phyloP scores from a whole-genome alignment of 495 filamentous ascomycete genomes.

The Tuber aestivum region DNA sequence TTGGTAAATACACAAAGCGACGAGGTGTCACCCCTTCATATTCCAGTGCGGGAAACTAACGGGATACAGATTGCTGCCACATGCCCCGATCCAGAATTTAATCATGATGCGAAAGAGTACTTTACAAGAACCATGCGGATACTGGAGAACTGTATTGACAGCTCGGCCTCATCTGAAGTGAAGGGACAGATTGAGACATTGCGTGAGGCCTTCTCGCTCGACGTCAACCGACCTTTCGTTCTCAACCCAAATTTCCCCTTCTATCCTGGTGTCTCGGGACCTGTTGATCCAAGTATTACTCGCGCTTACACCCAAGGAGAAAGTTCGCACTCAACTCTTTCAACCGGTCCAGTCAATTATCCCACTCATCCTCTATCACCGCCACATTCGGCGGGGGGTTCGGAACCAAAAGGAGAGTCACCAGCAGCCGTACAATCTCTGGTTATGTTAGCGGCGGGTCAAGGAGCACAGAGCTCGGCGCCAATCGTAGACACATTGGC shows the following conservation, averaged over 20 bases:
- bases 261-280: conserved; percentile 43
- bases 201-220: conserved; percentile 86
- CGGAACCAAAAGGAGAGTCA: conserved; percentile 75
- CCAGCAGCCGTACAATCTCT: conserved; percentile 65
- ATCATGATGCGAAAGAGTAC: conserved; percentile 77
- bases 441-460: conserved; percentile 64
- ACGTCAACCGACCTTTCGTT: conserved; percentile 77
- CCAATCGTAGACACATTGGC: conserved; percentile 61
- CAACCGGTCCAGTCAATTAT: conserved; percentile 65
- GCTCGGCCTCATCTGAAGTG: conserved; percentile 91
- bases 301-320: conserved; percentile 48
- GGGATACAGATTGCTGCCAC: conserved; percentile 64
- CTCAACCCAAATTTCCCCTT: conserved; percentile 82
- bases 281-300: conserved; percentile 59
- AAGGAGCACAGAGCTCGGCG: conserved; percentile 49
- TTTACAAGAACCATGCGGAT: conserved; percentile 95
- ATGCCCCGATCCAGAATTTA: conserved; percentile 84
- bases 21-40: background rate
- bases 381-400: conserved; percentile 67
- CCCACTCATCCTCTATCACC: conserved; percentile 71
- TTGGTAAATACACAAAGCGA: conserved; percentile 57
- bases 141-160: conserved; percentile 72
- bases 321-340: conserved; percentile 47
- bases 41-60: conserved; percentile 11
- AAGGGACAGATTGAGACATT: conserved; percentile 85